Percentiles rank a stretch among this genome's conserved stretches.
These are phyloP conservation scores for Truncatella angustata DNA, from an alignment of 2,329 filamentous ascomycete species.

Conservation along the genomic window DNA sequence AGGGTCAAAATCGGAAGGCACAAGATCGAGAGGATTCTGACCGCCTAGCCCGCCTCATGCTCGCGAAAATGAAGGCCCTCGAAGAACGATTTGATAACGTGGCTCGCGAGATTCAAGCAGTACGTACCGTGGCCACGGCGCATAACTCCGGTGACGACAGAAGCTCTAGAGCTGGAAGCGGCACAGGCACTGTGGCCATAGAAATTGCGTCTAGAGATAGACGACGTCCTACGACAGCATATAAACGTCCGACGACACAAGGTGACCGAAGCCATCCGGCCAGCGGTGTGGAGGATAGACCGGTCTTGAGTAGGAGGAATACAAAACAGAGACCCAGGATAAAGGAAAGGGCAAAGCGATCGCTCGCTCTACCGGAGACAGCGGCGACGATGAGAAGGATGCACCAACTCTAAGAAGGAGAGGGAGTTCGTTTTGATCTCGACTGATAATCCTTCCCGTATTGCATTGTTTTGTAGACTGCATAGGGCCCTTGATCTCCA, in stretches of 20 bases:
- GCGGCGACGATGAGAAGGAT: slow-evolving; percentile 26
- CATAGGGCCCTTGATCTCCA: too few species aligned
- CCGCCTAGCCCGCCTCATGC: slow-evolving; percentile 75
- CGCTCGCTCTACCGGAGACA: slow-evolving; percentile 34
- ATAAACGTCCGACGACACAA: not conserved
- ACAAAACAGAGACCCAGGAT: slow-evolving; percentile 33
- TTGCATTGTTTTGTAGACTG: not conserved
- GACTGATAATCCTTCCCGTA: too few species aligned
- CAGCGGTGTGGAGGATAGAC: slow-evolving; percentile 1
- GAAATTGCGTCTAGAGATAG: slow-evolving; percentile 1
- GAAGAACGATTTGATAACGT: slow-evolving; percentile 89
- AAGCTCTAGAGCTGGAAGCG: slow-evolving; percentile 13
- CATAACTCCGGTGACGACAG: slow-evolving; percentile 51
- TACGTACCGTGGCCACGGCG: slow-evolving; percentile 55
- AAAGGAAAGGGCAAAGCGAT: slow-evolving; percentile 51
- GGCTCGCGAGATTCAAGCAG: slow-evolving; percentile 76
- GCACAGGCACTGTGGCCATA: not conserved
- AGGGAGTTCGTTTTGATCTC: slow-evolving; percentile 41
- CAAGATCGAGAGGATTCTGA: slow-evolving; percentile 49
- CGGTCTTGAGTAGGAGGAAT: not conserved
- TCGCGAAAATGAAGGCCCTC: slow-evolving; percentile 88
- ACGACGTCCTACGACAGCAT: not conserved
- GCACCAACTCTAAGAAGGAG: slow-evolving; percentile 28
- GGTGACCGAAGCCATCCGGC: not conserved
- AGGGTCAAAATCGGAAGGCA: slow-evolving; percentile 34